Evolutionary conservation across 2,329 filamentous ascomycete species (phyloP).

Genomic region (Coleophoma crateriformis): DNA sequence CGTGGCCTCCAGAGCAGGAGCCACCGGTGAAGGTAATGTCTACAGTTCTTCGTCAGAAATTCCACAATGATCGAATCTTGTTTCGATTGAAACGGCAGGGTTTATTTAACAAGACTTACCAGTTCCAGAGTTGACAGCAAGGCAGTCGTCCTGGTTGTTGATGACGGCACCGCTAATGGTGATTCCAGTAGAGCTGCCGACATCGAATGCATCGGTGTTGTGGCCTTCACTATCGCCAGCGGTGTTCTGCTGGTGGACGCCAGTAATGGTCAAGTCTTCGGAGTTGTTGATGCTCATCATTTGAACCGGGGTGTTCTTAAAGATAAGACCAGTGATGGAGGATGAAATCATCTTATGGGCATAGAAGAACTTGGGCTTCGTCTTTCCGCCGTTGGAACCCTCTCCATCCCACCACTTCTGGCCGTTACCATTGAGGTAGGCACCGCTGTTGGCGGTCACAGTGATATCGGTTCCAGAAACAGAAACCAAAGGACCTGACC

Average conservation of each 20-base stretch:
- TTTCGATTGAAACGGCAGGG: no score
- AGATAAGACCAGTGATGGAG: constrained; percentile 38
- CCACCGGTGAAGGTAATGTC: constrained; percentile 5
- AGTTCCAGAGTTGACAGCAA: constrained; percentile 47
- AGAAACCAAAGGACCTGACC: constrained; percentile 56
- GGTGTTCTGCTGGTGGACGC: constrained; percentile 48
- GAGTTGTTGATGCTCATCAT: constrained; percentile 37
- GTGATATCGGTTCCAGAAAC: constrained; percentile 49
- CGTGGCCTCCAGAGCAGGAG: constrained; percentile 18
- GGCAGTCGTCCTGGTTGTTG: constrained; percentile 52
- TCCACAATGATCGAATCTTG: no score
- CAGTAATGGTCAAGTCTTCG: constrained; percentile 35
- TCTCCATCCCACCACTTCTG: constrained; percentile 53
- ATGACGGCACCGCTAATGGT: constrained; percentile 42
- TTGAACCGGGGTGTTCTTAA: constrained; percentile 47
- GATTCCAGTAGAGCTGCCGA: constrained; percentile 36
- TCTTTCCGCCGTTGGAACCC: constrained; percentile 49
- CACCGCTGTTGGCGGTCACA: constrained; percentile 44
- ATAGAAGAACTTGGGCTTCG: constrained; percentile 58
- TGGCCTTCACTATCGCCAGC: constrained; percentile 40
- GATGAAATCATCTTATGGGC: constrained; percentile 42
- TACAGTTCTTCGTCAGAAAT: neutral
- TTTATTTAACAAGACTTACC: neutral
- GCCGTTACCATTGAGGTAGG: constrained; percentile 48
- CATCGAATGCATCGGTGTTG: constrained; percentile 48